Conservation (phyloP, 139 green algal genomes). For the Deuterostichococcus epilithicus region DNA sequence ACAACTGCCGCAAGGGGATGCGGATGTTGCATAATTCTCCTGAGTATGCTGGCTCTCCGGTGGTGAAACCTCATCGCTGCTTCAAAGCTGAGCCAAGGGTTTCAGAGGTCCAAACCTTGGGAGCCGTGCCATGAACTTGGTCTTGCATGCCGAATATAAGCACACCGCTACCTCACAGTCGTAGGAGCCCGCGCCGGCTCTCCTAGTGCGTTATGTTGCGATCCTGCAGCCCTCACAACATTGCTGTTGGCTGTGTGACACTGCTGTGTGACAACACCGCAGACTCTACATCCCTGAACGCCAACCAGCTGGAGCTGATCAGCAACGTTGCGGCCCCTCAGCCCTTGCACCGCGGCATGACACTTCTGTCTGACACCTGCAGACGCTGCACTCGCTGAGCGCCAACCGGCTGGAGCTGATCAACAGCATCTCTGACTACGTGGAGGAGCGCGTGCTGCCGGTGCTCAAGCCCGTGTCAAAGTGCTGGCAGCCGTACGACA, state of each 20-base stretch:
- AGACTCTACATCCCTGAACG: constrained; percentile 36
- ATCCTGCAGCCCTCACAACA: not conserved
- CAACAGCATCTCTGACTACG: constrained; percentile 44
- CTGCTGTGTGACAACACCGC: constrained; percentile 10
- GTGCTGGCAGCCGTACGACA: constrained; percentile 95
- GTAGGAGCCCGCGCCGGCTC: too few relatives aligned
- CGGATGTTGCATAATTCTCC: not conserved
- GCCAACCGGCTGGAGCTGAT: constrained; percentile 55
- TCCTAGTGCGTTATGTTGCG: too few relatives aligned
- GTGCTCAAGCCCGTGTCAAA: constrained; percentile 80
- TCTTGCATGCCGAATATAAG: too few relatives aligned
- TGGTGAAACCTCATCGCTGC: not conserved
- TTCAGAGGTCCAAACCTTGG: too few relatives aligned
- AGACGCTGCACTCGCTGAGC: constrained; percentile 41
- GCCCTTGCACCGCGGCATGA: not conserved
- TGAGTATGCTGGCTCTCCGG: not conserved
- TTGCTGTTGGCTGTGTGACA: not conserved
- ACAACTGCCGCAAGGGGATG: not conserved
- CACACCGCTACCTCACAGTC: too few relatives aligned
- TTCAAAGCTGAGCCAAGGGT: not conserved
- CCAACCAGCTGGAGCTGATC: constrained; percentile 54
- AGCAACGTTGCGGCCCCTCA: too few relatives aligned
- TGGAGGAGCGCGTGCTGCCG: constrained; percentile 57
- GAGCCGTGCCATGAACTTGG: too few relatives aligned
- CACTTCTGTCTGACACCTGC: constrained; percentile 5